Base-by-base conservation (phyloP, 306 rosid species). In the Cercis canadensis region DNA sequence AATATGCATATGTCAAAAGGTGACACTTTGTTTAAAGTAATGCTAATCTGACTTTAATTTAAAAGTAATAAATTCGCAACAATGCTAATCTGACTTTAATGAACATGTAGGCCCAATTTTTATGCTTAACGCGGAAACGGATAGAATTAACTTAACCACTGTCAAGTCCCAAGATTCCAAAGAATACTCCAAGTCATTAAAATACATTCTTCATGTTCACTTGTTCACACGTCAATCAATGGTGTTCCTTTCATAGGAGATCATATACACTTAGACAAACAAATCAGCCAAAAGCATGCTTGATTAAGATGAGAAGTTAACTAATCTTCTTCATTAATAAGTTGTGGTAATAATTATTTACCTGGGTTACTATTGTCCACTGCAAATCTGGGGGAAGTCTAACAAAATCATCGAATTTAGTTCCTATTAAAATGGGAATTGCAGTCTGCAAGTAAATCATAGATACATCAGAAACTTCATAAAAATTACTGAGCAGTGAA, bases 331-430 rank as follows among this genome's bases (percentile, higher is more conserved):
- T 0, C 46, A 8, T 2, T 10, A 2, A 46, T 32, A 59, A 8
- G 11, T 11, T 39, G 67, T 0, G 12, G 15, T 6, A 19, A 8
- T 11, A 15, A 31, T 53, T 24, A 36, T 7, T 37, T 86, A 94
- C 99, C 99, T 91, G 96, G 57, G 90, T 89, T 66, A 85, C 85
- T 61, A 94, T 89, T 75, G 97, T 89, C 99, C 99, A 91, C 61
- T 94, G 99, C 61, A 94, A 72, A 78, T 94, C 96, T 7, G 97
- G 97, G n/a, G 99, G 97, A 52, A 94, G 96, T 75, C 78, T 84
- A 72, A 86, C 96, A 69, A 94, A 94, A 65, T 91, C 99, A 57
- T 94, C 99, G 68, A 94, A 94, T 60, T 94, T 94, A 24, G 99
- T 94, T 70, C 99, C 99, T 66, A 94, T 85, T 39, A 94, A 59